Percentiles rank a stretch among this genome's conserved stretches.
These are phyloP conservation scores for Cerrena zonata DNA, from an alignment of 1,284 basidiomycete species.

Conservation along the genomic window DNA sequence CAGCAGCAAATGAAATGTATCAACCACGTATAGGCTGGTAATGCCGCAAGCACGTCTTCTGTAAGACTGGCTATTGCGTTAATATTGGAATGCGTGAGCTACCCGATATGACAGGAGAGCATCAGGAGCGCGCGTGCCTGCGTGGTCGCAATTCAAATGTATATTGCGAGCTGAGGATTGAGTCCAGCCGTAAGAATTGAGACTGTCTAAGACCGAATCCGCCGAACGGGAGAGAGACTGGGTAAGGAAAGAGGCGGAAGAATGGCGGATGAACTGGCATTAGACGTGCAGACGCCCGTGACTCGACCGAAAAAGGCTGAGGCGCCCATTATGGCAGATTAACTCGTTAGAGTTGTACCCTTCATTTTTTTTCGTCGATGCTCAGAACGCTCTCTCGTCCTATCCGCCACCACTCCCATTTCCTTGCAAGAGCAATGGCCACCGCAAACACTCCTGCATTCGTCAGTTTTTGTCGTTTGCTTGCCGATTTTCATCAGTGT, in stretches of 20 bases:
- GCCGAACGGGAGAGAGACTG: too few relatives aligned
- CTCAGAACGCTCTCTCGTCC: constrained; percentile 22
- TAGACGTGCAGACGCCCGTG: background rate
- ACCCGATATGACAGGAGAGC: too few relatives aligned
- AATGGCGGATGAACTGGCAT: background rate
- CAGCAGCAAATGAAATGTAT: too few relatives aligned
- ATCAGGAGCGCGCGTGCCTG: too few relatives aligned
- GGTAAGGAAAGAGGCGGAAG: background rate
- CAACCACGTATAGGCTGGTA: too few relatives aligned
- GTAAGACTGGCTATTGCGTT: too few relatives aligned
- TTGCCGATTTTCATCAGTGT: background rate
- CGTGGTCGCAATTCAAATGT: too few relatives aligned
- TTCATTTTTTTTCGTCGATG: constrained; percentile 15
- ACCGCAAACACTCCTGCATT: constrained; percentile 51
- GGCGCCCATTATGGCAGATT: background rate
- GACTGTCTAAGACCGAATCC: too few relatives aligned
- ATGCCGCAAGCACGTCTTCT: too few relatives aligned
- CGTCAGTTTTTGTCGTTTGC: constrained; percentile 35
- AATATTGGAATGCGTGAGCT: too few relatives aligned
- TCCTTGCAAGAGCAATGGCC: constrained; percentile 49
- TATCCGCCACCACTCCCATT: constrained; percentile 23
- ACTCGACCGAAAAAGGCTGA: background rate
- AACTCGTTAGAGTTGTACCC: background rate
- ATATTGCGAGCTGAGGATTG: too few relatives aligned
- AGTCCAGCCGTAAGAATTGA: too few relatives aligned